A percentile compares a stretch with the other conserved stretches of the same genome.
phyloP scores from a whole-genome alignment of 2,329 filamentous ascomycete species.

The Trichophyton mentagrophytes region DNA sequence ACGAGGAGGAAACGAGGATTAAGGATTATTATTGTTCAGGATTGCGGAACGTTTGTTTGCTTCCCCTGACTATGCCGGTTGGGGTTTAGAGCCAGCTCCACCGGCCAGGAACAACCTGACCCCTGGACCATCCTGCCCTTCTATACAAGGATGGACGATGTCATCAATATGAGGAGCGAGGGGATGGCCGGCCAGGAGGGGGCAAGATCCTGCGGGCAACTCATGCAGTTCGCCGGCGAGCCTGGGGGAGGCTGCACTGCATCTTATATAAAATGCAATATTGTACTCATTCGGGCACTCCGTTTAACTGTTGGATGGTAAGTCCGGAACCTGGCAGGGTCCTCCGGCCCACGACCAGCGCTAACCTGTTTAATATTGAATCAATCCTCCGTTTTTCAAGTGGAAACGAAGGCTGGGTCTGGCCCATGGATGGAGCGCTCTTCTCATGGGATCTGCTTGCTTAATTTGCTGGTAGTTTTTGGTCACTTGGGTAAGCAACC shows the following conservation, averaged over 20 bases:
- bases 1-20: not conserved
- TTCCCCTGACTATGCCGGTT: slow-evolving; percentile 2
- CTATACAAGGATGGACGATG: not conserved
- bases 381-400: not conserved
- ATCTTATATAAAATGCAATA: not conserved
- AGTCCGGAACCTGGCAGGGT: not conserved
- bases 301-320: not conserved
- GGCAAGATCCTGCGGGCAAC: not conserved
- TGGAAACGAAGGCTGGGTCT: not conserved
- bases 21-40: not conserved
- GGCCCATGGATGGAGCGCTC: not conserved
- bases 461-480: not conserved
- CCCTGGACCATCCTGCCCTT: not conserved
- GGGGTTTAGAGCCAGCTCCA: slow-evolving; percentile 1
- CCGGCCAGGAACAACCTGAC: not conserved
- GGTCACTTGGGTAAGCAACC: not conserved
- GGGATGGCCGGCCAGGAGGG: not conserved
- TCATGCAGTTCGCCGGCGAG: not conserved
- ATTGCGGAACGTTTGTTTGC: not conserved
- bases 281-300: not conserved
- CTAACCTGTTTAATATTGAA: not conserved
- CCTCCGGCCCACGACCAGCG: not conserved
- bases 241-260: not conserved
- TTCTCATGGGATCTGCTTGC: not conserved
- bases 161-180: not conserved